Conservation (phyloP, 2,329 filamentous ascomycete genomes). For the Fusarium coicis region DNA sequence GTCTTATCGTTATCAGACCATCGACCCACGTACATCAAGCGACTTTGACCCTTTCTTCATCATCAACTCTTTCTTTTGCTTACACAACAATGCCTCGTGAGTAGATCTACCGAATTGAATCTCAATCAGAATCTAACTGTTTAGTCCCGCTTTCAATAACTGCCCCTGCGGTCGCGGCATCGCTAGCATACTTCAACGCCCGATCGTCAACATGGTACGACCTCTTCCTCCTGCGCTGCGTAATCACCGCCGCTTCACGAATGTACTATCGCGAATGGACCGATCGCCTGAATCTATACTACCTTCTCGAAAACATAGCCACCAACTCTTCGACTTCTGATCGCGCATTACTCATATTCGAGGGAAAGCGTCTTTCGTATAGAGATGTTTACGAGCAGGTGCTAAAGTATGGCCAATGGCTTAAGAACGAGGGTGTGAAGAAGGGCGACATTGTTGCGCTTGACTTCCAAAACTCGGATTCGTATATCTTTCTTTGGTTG, state of each 20-base stretch:
- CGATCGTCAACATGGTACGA: constrained; percentile 76
- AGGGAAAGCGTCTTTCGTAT: constrained; percentile 77
- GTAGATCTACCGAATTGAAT: neutral
- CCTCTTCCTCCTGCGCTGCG: constrained; percentile 64
- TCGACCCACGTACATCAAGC: constrained; percentile 35
- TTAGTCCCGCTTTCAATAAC: constrained; percentile 65
- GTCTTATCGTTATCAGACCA: constrained; percentile 35
- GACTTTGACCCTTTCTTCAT: neutral
- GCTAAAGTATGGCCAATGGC: constrained; percentile 79
- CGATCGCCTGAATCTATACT: constrained; percentile 78
- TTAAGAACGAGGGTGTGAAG: constrained; percentile 72
- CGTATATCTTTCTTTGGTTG: constrained; percentile 79
- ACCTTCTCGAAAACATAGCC: constrained; percentile 76
- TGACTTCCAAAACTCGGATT: constrained; percentile 83
- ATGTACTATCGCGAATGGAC: constrained; percentile 60
- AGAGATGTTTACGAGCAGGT: constrained; percentile 77
- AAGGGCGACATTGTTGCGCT: constrained; percentile 82
- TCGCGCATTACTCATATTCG: constrained; percentile 72
- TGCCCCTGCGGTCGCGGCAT: constrained; percentile 71
- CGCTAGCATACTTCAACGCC: constrained; percentile 82
- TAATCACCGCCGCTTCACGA: constrained; percentile 58
- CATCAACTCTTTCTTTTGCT: neutral
- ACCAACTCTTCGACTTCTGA: constrained; percentile 61
- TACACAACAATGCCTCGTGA: constrained; percentile 33
- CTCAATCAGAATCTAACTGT: neutral